Conservation (phyloP, 2,329 filamentous ascomycete genomes). For the Magnaporthiopsis rhizophila region DNA sequence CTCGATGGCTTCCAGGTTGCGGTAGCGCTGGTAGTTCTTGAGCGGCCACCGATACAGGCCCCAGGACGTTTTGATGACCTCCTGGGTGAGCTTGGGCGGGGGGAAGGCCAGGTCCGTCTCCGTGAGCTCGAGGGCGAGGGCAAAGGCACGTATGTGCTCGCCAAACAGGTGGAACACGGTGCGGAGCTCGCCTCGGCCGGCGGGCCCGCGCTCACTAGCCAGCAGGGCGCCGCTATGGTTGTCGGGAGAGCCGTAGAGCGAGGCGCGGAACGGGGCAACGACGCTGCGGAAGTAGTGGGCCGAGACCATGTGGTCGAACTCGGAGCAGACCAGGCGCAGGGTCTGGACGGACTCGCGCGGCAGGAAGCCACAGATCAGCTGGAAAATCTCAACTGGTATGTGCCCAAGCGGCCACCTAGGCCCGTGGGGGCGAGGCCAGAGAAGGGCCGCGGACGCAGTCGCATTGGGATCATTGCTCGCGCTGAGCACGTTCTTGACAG, state of each 20-base stretch:
- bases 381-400: constrained; percentile 56
- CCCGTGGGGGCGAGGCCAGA: not conserved
- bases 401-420: constrained; percentile 2
- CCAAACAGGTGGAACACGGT: constrained; percentile 53
- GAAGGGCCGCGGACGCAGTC: too few relatives aligned
- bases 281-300: constrained; percentile 49
- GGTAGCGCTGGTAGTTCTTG: constrained; percentile 49
- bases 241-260: constrained; percentile 42
- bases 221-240: constrained; percentile 1
- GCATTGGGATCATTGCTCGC: not conserved
- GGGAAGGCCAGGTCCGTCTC: constrained; percentile 42
- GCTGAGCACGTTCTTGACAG: not conserved
- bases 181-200: not conserved
- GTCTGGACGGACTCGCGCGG: constrained; percentile 49
- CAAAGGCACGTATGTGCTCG: constrained; percentile 52
- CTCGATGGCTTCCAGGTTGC: constrained; percentile 51
- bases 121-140: constrained; percentile 61
- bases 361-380: constrained; percentile 45
- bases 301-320: constrained; percentile 31
- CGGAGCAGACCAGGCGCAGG: constrained; percentile 52
- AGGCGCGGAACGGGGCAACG: constrained; percentile 57
- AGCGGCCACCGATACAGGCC: constrained; percentile 59
- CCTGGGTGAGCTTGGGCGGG: constrained; percentile 46
- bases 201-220: not conserved
- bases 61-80: constrained; percentile 51